A percentile compares a stretch with the other conserved stretches of the same genome.
phyloP scores from a whole-genome alignment of 495 filamentous ascomycete genomes.

The Aspergillus hancockii region DNA sequence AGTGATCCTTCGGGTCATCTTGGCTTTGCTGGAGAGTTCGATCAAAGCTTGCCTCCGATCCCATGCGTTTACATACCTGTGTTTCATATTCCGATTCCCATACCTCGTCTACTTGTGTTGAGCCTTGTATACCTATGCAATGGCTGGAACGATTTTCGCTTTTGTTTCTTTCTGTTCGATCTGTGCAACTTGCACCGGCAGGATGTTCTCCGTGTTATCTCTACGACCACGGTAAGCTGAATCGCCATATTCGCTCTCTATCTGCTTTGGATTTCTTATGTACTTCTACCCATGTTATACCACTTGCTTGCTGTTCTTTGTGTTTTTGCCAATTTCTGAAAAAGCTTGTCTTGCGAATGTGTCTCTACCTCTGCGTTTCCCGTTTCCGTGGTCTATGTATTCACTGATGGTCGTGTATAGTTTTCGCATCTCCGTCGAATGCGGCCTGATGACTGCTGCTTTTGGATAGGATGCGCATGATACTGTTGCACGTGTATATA shows the following conservation, averaged over 20 bases:
- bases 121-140: conserved; percentile 2
- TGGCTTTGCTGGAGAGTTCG: not conserved
- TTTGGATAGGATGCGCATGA: conserved; percentile 26
- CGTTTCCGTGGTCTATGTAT: conserved; percentile 7
- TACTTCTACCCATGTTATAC: conserved; percentile 30
- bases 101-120: not conserved
- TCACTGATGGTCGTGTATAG: conserved; percentile 27
- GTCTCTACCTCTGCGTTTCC: conserved; percentile 7
- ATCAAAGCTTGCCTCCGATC: not conserved
- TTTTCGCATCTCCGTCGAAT: conserved; percentile 18
- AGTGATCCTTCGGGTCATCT: not conserved
- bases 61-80: conserved; percentile 1
- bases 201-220: conserved; percentile 10
- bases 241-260: conserved; percentile 9
- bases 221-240: conserved; percentile 13
- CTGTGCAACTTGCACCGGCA: not conserved
- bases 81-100: conserved; percentile 7
- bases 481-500: conserved; percentile 42
- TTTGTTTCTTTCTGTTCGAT: conserved; percentile 1
- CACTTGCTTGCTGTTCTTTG: conserved; percentile 11
- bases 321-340: conserved; percentile 3
- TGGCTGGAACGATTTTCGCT: conserved; percentile 7
- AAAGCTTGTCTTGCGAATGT: conserved; percentile 11
- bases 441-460: conserved; percentile 20
- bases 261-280: conserved; percentile 15